phyloP scores from a whole-genome alignment of 345 rosid species.

The Ricinus communis region DNA sequence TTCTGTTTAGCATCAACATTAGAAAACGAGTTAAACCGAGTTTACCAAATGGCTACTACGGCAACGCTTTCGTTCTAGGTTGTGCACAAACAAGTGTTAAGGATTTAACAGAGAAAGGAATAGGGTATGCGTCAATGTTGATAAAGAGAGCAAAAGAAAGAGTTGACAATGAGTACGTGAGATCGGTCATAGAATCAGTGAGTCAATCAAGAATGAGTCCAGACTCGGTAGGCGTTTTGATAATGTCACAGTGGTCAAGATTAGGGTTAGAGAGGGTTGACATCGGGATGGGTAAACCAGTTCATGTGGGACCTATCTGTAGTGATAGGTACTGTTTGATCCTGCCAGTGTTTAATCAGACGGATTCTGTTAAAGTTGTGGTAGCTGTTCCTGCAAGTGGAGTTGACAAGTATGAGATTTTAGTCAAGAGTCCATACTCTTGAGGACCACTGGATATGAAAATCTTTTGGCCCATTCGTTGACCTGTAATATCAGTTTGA shows the following conservation, averaged over 20 bases:
- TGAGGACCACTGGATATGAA: slow-evolving; percentile 25
- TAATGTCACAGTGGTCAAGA: slow-evolving; percentile 85
- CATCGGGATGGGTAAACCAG: slow-evolving; percentile 73
- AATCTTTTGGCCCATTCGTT: slow-evolving; percentile 23
- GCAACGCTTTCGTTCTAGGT: slow-evolving; percentile 81
- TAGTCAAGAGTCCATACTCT: slow-evolving; percentile 42
- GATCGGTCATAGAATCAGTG: slow-evolving; percentile 58
- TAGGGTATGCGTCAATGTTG: slow-evolving; percentile 54
- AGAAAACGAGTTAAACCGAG: slow-evolving; percentile 71
- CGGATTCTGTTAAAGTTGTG: slow-evolving; percentile 67
- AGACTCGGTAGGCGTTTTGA: slow-evolving; percentile 69
- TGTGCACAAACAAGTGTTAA: slow-evolving; percentile 61
- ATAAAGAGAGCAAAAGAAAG: slow-evolving; percentile 66
- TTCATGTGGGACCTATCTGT: slow-evolving; percentile 66
- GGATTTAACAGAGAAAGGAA: slow-evolving; percentile 57
- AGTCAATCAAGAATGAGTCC: slow-evolving; percentile 51
- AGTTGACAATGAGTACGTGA: slow-evolving; percentile 56
- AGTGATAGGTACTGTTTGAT: slow-evolving; percentile 74
- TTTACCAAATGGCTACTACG: slow-evolving; percentile 72
- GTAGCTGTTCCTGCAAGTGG: slow-evolving; percentile 71
- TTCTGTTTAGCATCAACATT: slow-evolving; percentile 66
- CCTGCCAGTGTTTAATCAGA: slow-evolving; percentile 53
- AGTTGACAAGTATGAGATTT: slow-evolving; percentile 51
- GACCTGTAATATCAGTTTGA: slow-evolving; percentile 39
- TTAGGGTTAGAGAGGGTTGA: slow-evolving; percentile 77